Evolutionary conservation across 129 eudicot genomes (phyloP).

Genomic region (Flaveria brownii): DNA sequence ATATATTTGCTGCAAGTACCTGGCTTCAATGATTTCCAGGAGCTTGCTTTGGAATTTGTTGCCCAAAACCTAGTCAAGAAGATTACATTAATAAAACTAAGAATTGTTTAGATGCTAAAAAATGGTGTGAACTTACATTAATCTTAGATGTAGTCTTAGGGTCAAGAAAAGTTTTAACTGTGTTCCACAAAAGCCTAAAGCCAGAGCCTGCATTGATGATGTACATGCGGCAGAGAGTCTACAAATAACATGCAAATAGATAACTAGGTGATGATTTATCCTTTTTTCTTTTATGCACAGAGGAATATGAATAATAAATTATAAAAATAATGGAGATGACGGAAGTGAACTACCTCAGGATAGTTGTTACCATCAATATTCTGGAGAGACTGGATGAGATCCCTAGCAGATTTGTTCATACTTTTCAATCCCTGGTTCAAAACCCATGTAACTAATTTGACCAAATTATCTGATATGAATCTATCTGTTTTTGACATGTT

Average conservation of each 20-base stretch:
- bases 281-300: background rate
- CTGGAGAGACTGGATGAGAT: constrained; percentile 82
- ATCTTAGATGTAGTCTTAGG: constrained; percentile 98
- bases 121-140: constrained; percentile 57
- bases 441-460: constrained; percentile 7
- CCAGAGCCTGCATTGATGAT: constrained; percentile 99
- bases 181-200: constrained; percentile 96
- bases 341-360: constrained; percentile 64
- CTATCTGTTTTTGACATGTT: background rate
- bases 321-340: background rate
- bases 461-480: constrained; percentile 9
- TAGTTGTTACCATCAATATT: constrained; percentile 89
- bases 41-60: constrained; percentile 92
- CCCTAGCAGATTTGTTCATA: constrained; percentile 90
- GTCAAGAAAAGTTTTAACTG: constrained; percentile 94
- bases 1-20: constrained; percentile 41
- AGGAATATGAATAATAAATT: background rate
- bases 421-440: constrained; percentile 76
- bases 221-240: constrained; percentile 96
- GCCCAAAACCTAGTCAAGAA: constrained; percentile 70
- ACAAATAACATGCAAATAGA: constrained; percentile 17
- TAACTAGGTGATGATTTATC: background rate
- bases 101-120: background rate
- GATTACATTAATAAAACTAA: constrained; percentile 17
- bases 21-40: constrained; percentile 93